Base-by-base conservation (phyloP, 106 monocot genomes). In the Phalaenopsis equestris region DNA sequence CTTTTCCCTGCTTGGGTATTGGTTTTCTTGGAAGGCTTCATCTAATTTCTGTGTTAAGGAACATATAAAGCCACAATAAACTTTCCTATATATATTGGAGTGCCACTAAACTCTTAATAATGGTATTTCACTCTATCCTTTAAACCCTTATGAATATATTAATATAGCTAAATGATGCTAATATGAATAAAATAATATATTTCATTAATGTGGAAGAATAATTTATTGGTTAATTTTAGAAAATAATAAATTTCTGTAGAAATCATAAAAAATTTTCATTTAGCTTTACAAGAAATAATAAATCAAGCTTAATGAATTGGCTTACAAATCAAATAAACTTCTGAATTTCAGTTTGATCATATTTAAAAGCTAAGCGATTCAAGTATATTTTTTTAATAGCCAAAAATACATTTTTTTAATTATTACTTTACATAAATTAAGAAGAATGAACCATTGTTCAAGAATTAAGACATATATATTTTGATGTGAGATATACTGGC, bases 21-120 rank as follows among this genome's bases (percentile, higher is more conserved):
- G 83, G 36, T 79, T 83, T 79, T 79, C 79, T 79, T 83, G 73
- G 78, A 83, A 83, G 67, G 73, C 37, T 64, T 79, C 79, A 45
- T 73, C n/a, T 7, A 79, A 73, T 83, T 79, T 78, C 83, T 83
- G 78, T 47, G 47, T 45, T 41, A 72, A 77, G 37, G 2, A 77
- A 77, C 8, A 5, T 18, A 55, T 55, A 74, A 61, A 42, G 0
- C 70, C 1, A 70, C 39, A 9, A 70, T 9, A 2, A 70, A 39
- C 11, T 14, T 39, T 37, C 8, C 18, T 30, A 37, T 70, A 39
- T 12, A 39, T n/a, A 70, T 39, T 37, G 38, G n/a, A 19, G 39
- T 70, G 15, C 8, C 3, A 6, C 3, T 74, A 8, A 74, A 70
- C 5, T 0, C 18, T 61, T 61, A 19, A 61, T 61, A 61, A 61